Conservation (phyloP, 345 rosid genomes). For the Citropsis articulata region DNA sequence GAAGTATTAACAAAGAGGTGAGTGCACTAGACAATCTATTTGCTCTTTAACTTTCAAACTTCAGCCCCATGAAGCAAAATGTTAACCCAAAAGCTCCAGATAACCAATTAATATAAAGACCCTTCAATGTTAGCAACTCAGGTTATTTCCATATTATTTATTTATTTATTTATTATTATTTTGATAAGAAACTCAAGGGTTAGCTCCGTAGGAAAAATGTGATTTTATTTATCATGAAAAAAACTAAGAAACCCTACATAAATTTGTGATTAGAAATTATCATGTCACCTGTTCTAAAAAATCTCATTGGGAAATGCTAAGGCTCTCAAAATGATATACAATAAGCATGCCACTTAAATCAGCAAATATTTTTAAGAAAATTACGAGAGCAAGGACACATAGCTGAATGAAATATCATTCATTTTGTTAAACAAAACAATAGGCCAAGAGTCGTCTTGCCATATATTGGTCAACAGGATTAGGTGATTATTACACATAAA, state of each 20-base stretch:
- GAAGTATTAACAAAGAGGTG: not conserved
- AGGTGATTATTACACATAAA: not conserved
- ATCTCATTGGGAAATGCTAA: not conserved
- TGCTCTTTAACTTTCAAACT: not conserved
- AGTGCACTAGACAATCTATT: not conserved
- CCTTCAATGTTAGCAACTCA: not conserved
- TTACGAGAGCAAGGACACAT: not conserved
- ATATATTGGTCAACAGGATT: not conserved
- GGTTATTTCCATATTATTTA: not conserved
- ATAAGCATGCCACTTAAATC: not conserved
- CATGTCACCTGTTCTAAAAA: not conserved
- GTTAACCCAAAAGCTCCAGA: not conserved
- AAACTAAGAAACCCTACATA: not conserved
- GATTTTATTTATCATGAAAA: not conserved
- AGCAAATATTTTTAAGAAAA: not conserved
- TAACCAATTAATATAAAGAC: not conserved
- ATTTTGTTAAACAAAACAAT: not conserved
- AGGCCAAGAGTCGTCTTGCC: not conserved
- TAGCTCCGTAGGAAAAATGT: not conserved
- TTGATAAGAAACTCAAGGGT: no score
- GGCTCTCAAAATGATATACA: not conserved
- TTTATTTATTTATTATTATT: no score
- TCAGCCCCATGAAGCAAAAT: not conserved
- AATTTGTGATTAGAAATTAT: not conserved
- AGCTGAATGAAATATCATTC: not conserved